Conservation (phyloP, 768 basidiomycete species). For the Gymnopilus dilepis region DNA sequence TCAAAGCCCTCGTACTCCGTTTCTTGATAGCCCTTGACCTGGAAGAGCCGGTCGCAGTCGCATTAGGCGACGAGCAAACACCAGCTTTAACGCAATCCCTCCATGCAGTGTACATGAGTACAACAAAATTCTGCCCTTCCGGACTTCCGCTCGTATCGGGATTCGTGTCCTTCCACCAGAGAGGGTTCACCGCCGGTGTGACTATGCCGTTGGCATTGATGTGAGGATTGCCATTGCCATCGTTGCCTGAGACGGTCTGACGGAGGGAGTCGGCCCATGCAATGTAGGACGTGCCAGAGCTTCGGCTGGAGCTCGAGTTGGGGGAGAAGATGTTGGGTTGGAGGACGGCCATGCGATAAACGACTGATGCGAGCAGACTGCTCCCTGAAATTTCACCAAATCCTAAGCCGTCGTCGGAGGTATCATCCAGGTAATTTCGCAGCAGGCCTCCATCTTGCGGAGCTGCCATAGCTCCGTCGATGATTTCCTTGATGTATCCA, state of each 20-base stretch:
- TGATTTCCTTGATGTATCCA: conserved; percentile 48
- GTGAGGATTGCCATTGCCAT: conserved; percentile 32
- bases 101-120: conserved; percentile 47
- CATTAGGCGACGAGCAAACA: conserved; percentile 19
- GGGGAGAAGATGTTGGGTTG: conserved; percentile 34
- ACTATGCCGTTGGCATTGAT: conserved; percentile 37
- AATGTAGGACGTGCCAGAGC: conserved; percentile 37
- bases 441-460: conserved; percentile 40
- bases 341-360: conserved; percentile 47
- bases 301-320: conserved; percentile 26
- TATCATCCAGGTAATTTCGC: conserved; percentile 47
- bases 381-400: conserved; percentile 53
- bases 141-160: conserved; percentile 44
- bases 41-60: background rate
- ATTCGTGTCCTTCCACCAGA: conserved; percentile 40
- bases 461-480: conserved; percentile 45
- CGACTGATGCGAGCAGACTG: conserved; percentile 42
- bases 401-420: conserved; percentile 32
- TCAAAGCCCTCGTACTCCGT: background rate
- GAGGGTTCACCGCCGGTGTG: conserved; percentile 44
- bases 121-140: conserved; percentile 46
- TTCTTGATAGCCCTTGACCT: background rate
- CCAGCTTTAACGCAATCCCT: conserved; percentile 42
- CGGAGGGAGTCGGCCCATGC: conserved; percentile 43
- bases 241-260: conserved; percentile 32